These are phyloP conservation scores for Erodium moschatum DNA, from an alignment of 441 rosid species.

Conservation along the genomic window DNA sequence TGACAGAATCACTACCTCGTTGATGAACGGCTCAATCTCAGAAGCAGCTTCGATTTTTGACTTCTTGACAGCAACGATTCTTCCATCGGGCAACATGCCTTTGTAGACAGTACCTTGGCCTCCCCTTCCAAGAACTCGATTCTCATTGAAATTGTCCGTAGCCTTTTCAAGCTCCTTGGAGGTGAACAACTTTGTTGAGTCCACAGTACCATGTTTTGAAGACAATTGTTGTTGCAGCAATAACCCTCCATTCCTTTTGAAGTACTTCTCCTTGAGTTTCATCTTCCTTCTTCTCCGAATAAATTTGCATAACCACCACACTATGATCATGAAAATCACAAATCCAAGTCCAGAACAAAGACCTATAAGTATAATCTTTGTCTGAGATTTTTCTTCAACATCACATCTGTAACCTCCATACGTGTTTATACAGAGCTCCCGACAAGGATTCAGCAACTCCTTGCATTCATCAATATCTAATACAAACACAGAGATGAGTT, in stretches of 20 bases:
- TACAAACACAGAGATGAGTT: neutral
- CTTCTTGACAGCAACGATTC: neutral
- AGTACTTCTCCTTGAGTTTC: conserved; percentile 1
- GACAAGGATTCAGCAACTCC: neutral
- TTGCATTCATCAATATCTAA: conserved; percentile 1
- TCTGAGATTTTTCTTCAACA: neutral
- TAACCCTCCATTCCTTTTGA: neutral
- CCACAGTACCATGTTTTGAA: neutral
- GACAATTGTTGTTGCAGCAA: neutral
- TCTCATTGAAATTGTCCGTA: neutral
- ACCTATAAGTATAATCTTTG: neutral
- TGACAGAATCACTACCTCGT: neutral
- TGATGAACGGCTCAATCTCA: neutral
- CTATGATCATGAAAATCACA: neutral
- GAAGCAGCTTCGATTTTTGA: neutral
- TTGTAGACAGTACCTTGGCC: neutral
- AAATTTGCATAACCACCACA: neutral
- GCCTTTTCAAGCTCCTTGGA: neutral
- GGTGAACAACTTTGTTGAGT: neutral
- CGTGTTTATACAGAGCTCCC: neutral
- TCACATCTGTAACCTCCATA: conserved; percentile 1
- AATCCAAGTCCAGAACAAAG: neutral
- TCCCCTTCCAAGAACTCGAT: neutral
- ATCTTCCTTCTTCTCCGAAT: neutral
- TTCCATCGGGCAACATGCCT: neutral